These are phyloP conservation scores for Rhodomyrtus psidioides DNA, from an alignment of 441 rosid species.

Conservation along the genomic window DNA sequence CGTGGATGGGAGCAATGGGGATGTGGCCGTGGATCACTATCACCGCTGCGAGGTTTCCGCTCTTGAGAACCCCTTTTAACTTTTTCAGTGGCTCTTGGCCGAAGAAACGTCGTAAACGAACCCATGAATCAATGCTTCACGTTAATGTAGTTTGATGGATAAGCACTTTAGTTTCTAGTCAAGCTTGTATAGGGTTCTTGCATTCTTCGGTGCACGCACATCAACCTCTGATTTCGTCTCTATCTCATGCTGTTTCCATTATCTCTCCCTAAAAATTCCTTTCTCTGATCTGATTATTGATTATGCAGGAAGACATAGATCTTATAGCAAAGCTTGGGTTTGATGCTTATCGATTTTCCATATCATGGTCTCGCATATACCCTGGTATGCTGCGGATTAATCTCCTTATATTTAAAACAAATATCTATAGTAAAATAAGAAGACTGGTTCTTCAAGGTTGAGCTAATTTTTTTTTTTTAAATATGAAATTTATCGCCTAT, in stretches of 20 bases:
- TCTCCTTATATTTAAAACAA: neutral
- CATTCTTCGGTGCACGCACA: neutral
- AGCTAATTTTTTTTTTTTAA: neutral
- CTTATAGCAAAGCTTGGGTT: constrained; percentile 67
- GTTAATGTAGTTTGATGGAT: neutral
- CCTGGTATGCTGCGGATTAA: constrained; percentile 41
- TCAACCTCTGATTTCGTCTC: neutral
- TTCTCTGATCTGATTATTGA: constrained; percentile 3
- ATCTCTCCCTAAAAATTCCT: neutral
- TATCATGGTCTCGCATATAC: constrained; percentile 92
- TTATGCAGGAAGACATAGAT: constrained; percentile 76
- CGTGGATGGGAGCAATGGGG: constrained; percentile 73
- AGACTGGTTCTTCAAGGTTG: neutral
- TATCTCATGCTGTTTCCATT: neutral
- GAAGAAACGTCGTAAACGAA: too few relatives aligned
- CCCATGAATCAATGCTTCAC: neutral
- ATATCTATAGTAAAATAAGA: neutral
- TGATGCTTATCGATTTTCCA: constrained; percentile 80
- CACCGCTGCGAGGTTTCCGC: constrained; percentile 50
- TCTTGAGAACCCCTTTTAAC: neutral
- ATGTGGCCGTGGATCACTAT: constrained; percentile 89
- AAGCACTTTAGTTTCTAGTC: neutral
- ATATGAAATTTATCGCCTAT: neutral
- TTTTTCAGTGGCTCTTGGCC: too few relatives aligned
- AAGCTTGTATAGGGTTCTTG: neutral